These are phyloP conservation scores for Sclerotinia trifoliorum DNA, from an alignment of 2,329 filamentous ascomycete species.

Conservation along the genomic window DNA sequence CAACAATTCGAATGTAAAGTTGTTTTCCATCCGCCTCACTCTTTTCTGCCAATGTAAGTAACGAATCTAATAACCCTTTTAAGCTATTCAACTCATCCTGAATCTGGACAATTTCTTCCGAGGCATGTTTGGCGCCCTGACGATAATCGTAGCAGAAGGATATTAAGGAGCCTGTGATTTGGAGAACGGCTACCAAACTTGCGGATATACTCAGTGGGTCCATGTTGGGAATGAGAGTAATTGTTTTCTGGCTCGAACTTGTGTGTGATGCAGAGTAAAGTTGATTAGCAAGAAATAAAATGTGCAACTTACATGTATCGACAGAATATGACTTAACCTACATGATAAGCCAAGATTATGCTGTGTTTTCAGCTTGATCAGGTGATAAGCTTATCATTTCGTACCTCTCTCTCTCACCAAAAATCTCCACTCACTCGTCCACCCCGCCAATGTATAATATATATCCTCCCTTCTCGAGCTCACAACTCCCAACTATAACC, in stretches of 20 bases:
- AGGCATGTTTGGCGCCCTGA: conserved; percentile 25
- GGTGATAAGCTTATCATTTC: too few species aligned
- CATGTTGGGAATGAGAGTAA: conserved; percentile 19
- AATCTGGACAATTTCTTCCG: conserved; percentile 28
- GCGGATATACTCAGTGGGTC: conserved; percentile 31
- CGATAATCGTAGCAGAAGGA: conserved; percentile 34
- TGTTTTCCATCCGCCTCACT: conserved; percentile 10
- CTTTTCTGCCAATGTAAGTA: conserved; percentile 30
- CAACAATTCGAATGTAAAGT: conserved; percentile 26
- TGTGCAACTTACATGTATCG: not conserved
- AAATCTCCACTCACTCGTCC: too few species aligned
- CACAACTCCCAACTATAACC: too few species aligned
- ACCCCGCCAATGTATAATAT: too few species aligned
- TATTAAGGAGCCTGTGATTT: conserved; percentile 29
- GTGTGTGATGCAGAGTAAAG: not conserved
- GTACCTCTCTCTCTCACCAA: too few species aligned
- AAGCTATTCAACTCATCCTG: conserved; percentile 28
- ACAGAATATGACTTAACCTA: not conserved
- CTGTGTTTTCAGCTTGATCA: not conserved
- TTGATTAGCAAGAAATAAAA: not conserved
- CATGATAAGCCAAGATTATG: not conserved
- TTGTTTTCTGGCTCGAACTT: not conserved
- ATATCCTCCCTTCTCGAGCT: too few species aligned
- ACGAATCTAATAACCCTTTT: conserved; percentile 26
- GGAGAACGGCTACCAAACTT: conserved; percentile 31